Conservation (phyloP, 768 basidiomycete genomes). For the Lactifluus volemus region DNA sequence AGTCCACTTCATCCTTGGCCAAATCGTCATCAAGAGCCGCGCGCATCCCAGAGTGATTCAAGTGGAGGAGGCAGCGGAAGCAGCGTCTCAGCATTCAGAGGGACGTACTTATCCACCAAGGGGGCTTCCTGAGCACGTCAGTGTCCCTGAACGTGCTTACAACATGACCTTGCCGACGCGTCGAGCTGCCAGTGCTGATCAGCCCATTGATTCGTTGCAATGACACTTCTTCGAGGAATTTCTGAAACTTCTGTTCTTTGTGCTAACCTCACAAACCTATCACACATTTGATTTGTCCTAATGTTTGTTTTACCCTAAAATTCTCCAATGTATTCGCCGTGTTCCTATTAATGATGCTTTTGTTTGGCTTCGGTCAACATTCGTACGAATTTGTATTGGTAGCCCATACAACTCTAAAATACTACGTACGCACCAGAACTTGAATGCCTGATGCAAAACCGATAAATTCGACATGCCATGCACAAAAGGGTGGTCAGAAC, state of each 20-base stretch:
- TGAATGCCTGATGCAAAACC: no score
- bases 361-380: background rate
- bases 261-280: no score
- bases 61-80: no score
- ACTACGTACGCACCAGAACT: no score
- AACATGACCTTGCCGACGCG: no score
- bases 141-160: background rate
- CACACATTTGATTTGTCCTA: no score
- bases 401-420: no score
- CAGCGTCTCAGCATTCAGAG: background rate
- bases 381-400: background rate
- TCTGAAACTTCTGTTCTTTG: no score
- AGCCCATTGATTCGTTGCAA: background rate
- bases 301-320: background rate
- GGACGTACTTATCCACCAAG: background rate
- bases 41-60: no score
- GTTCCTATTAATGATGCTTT: background rate
- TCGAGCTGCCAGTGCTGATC: background rate
- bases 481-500: no score
- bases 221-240: background rate
- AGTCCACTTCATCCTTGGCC: conserved; percentile 2
- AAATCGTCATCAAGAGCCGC: background rate
- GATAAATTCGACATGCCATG: no score
- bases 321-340: background rate
- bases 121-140: background rate